Evolutionary conservation across 345 rosid species (phyloP), one percentile per base, ranked within the genome.

Genomic region (Luvunga scandens): DNA sequence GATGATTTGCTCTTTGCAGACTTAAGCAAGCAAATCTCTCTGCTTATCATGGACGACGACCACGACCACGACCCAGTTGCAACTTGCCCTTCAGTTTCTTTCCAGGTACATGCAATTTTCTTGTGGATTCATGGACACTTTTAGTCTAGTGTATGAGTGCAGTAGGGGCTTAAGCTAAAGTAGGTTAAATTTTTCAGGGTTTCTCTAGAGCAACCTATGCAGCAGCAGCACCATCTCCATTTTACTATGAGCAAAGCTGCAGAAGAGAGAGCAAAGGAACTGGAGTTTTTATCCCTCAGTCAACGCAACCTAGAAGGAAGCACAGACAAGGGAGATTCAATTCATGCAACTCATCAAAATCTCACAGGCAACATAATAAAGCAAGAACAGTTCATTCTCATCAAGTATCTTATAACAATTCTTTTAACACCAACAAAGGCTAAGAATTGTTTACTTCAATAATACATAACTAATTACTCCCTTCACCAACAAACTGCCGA

Each of bases 1-100:
- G 99, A 95, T 88, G 99, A 93, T 81, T 66, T 90, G 84, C 87
- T 85, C 81, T 95, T 92, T 79, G 98, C 98, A 73, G 98, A 95
- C 86, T 85, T 95, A 45, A 93, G 95, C 92, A 92, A 83, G 89
- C 97, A 84, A 80, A 92, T 95, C 79, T 92, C 98, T 81, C 96
- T 95, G 72, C 94, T 95, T 25, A 93, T 95, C 84, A 93, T 88
- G 96, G 98, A 95, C 42, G 98, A 94, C 75, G 94, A 94, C 72
- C 93, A 45, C 18, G 53, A 94, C 66, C 90, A 91, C 36, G 88
- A 82, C 78, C 85, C 91, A 55, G 85, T 87, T 77, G 79, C 88
- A 55, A 77, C 70, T 81, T 81, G 80, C 10, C 86, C 96, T 66
- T 81, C 98, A 65, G 87, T 89, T 84, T 84, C 94, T 70, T 86